Percentiles rank a stretch among this genome's conserved stretches.
These are phyloP conservation scores for Trichosphaerium sp. DNA, from an alignment of 78 protist species.

Conservation along the genomic window DNA sequence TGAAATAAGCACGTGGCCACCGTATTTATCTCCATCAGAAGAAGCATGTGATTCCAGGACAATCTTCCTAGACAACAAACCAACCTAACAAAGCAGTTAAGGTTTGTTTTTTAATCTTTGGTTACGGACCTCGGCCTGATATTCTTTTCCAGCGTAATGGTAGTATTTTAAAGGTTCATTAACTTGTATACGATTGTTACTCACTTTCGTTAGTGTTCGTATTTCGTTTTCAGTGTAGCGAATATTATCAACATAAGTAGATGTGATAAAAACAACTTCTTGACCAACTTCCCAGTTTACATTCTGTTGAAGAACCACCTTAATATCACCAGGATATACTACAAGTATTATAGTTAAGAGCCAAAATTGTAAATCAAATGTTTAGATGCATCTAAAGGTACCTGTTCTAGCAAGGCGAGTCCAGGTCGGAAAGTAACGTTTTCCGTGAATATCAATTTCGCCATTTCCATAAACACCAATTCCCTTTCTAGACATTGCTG, in stretches of 20 bases:
- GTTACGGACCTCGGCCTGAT: constrained; percentile 67
- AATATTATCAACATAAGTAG: constrained; percentile 8
- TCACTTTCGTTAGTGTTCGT: constrained; percentile 1
- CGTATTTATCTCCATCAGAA: too few species aligned
- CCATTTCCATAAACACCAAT: constrained; percentile 27
- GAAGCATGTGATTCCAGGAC: constrained; percentile 13
- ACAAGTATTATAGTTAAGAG: too few species aligned
- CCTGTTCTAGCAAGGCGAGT: too few species aligned
- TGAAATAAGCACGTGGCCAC: constrained; percentile 31
- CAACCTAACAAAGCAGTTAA: too few species aligned
- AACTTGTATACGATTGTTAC: constrained; percentile 4
- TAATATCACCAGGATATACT: constrained; percentile 16
- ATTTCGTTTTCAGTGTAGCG: constrained; percentile 48
- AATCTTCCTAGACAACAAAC: constrained; percentile 24
- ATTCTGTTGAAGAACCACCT: constrained; percentile 28
- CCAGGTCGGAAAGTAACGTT: too few species aligned
- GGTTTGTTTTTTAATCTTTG: too few species aligned
- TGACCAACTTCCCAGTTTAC: constrained; percentile 61
- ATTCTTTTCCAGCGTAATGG: constrained; percentile 51
- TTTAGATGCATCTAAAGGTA: too few species aligned
- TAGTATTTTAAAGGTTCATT: constrained; percentile 4
- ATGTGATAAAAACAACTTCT: constrained; percentile 41
- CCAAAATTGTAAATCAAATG: too few species aligned
- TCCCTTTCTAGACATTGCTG: constrained; percentile 36
- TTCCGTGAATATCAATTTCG: constrained; percentile 23